Conservation (phyloP, 2,329 filamentous ascomycete genomes). For the Sarocladium brachiariae region DNA sequence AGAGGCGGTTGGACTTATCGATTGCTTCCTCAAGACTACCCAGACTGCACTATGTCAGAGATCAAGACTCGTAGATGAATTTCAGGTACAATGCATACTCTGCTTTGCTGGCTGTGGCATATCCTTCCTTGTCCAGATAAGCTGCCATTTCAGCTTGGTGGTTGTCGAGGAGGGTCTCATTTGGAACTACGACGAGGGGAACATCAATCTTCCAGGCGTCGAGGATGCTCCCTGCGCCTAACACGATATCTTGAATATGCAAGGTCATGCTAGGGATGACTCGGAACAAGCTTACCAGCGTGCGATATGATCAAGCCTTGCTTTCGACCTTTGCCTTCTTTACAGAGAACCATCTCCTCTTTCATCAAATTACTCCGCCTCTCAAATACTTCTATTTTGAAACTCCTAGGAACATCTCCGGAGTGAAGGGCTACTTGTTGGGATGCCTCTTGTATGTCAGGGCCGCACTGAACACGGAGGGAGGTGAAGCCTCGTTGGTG, state of each 20-base stretch:
- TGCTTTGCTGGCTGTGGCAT: conserved; percentile 65
- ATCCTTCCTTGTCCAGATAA: conserved; percentile 66
- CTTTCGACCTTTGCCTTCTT: conserved; percentile 34
- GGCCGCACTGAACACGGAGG: conserved; percentile 75
- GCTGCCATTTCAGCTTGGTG: conserved; percentile 85
- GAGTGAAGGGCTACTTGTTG: conserved; percentile 14
- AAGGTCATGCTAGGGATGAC: not conserved
- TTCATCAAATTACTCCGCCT: conserved; percentile 26
- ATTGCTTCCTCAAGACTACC: conserved; percentile 29
- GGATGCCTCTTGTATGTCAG: conserved; percentile 42
- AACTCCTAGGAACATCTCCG: conserved; percentile 18
- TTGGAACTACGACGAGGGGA: conserved; percentile 84
- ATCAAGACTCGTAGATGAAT: not conserved
- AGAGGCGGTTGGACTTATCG: conserved; percentile 29
- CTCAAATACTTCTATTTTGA: conserved; percentile 26
- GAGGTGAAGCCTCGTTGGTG: conserved; percentile 56
- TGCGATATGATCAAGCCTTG: conserved; percentile 81
- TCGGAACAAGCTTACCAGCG: conserved; percentile 52
- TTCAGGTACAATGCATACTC: conserved; percentile 41
- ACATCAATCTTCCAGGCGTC: conserved; percentile 69
- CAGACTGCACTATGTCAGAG: conserved; percentile 16
- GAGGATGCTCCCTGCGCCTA: conserved; percentile 85
- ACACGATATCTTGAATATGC: conserved; percentile 27
- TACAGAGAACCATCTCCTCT: conserved; percentile 48
- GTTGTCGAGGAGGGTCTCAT: conserved; percentile 74